Evolutionary conservation across 1,139 yeast species (phyloP).

Genomic region (Suhomyces bokatorum): DNA sequence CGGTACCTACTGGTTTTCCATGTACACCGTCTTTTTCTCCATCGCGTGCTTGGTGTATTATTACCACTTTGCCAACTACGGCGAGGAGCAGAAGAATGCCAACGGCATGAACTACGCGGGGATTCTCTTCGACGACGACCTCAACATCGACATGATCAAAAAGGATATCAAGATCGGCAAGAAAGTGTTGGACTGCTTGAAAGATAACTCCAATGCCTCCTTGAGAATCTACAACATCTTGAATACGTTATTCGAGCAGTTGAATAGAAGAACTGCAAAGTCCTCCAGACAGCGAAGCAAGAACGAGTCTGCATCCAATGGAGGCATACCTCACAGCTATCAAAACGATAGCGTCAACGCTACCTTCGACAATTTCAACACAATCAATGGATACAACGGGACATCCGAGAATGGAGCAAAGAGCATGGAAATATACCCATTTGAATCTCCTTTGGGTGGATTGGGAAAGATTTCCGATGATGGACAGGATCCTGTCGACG

Average conservation of each 20-base stretch:
- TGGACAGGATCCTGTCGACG: neutral
- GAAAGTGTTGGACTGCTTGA: slow-evolving; percentile 67
- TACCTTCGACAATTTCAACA: slow-evolving; percentile 37
- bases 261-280: slow-evolving; percentile 65
- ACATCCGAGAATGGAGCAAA: neutral
- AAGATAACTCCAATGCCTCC: slow-evolving; percentile 77
- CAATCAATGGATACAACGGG: slow-evolving; percentile 30
- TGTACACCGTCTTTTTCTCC: slow-evolving; percentile 88
- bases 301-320: neutral
- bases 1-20: slow-evolving; percentile 93
- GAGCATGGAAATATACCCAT: slow-evolving; percentile 2
- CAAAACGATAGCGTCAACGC: slow-evolving; percentile 24
- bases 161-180: slow-evolving; percentile 82
- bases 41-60: slow-evolving; percentile 86
- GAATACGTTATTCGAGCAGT: slow-evolving; percentile 77
- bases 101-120: slow-evolving; percentile 47
- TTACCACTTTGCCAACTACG: slow-evolving; percentile 65
- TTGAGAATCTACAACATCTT: slow-evolving; percentile 76
- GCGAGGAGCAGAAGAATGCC: slow-evolving; percentile 15
- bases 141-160: slow-evolving; percentile 65
- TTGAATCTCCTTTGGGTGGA: slow-evolving; percentile 6
- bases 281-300: slow-evolving; percentile 23
- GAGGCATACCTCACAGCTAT: neutral
- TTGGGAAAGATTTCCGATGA: slow-evolving; percentile 4
- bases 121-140: slow-evolving; percentile 56